These are phyloP conservation scores for Sporisorium iseilematis-ciliati DNA, from an alignment of 1,284 basidiomycete species.

Conservation along the genomic window DNA sequence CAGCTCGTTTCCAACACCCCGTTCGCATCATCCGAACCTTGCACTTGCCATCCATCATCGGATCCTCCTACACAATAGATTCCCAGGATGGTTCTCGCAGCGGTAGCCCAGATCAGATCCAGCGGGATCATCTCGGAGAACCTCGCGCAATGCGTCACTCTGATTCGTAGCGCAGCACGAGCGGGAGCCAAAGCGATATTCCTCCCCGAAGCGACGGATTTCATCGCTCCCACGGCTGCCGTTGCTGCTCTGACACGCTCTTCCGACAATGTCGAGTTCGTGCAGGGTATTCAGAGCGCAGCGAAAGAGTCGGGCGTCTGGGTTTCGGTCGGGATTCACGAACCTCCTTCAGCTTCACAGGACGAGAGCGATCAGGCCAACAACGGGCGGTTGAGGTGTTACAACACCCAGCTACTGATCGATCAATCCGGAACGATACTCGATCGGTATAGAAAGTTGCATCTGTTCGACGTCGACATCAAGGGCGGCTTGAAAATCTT, in stretches of 20 bases:
- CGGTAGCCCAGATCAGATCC: conserved; percentile 64
- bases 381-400: conserved; percentile 68
- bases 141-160: conserved; percentile 31
- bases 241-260: conserved; percentile 63
- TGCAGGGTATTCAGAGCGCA: conserved; percentile 67
- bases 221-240: conserved; percentile 70
- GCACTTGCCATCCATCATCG: neutral
- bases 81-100: conserved; percentile 57
- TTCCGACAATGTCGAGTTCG: conserved; percentile 62
- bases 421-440: conserved; percentile 69
- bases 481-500: conserved; percentile 64
- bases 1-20: too few species aligned
- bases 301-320: conserved; percentile 70
- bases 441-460: conserved; percentile 72
- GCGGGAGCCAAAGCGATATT: conserved; percentile 71
- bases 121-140: conserved; percentile 62
- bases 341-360: conserved; percentile 64
- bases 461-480: conserved; percentile 73
- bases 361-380: conserved; percentile 41
- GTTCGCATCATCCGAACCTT: neutral
- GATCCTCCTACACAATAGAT: neutral
- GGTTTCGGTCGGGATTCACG: conserved; percentile 73
- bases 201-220: conserved; percentile 73
- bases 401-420: conserved; percentile 73
- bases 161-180: conserved; percentile 68